A percentile compares a stretch with the other conserved stretches of the same genome.
phyloP scores from a whole-genome alignment of 441 rosid genomes.

The Arabidopsis lyrata region DNA sequence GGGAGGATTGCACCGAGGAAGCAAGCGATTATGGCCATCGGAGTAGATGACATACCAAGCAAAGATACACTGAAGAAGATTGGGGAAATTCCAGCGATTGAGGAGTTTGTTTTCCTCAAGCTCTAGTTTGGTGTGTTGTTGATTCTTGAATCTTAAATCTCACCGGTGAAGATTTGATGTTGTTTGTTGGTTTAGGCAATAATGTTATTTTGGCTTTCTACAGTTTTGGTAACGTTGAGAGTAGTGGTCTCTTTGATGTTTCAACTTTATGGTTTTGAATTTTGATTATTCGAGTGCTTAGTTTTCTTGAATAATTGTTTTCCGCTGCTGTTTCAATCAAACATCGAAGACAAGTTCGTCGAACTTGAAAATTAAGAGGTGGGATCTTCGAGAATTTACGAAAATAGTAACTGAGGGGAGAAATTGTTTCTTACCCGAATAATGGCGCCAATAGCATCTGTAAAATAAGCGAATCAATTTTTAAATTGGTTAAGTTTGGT shows the following conservation, averaged over 20 bases:
- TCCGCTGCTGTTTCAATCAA: neutral
- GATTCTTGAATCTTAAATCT: conserved; percentile 7
- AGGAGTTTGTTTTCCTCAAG: conserved; percentile 90
- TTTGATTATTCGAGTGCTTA: conserved; percentile 7
- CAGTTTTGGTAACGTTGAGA: conserved; percentile 51
- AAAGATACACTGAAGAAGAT: conserved; percentile 68
- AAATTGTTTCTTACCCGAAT: neutral
- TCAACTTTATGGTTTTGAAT: conserved; percentile 19
- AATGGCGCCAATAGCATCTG: neutral
- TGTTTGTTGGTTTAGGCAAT: conserved; percentile 23
- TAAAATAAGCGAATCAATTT: neutral
- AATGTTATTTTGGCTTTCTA: conserved; percentile 34
- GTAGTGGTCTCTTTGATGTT: conserved; percentile 31
- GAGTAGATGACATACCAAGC: conserved; percentile 85
- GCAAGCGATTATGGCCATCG: conserved; percentile 97
- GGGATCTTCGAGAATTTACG: too few relatives aligned
- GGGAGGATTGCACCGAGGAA: conserved; percentile 87
- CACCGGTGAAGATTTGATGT: neutral
- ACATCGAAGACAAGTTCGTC: neutral
- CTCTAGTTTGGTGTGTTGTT: conserved; percentile 51
- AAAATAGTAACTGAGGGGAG: too few relatives aligned
- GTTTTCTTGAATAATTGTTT: neutral
- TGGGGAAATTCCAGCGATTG: conserved; percentile 76
- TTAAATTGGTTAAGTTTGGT: conserved; percentile 1
- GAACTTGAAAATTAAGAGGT: neutral